phyloP scores from a whole-genome alignment of 2,329 filamentous ascomycete genomes.

The Phaeosphaeria sp. region DNA sequence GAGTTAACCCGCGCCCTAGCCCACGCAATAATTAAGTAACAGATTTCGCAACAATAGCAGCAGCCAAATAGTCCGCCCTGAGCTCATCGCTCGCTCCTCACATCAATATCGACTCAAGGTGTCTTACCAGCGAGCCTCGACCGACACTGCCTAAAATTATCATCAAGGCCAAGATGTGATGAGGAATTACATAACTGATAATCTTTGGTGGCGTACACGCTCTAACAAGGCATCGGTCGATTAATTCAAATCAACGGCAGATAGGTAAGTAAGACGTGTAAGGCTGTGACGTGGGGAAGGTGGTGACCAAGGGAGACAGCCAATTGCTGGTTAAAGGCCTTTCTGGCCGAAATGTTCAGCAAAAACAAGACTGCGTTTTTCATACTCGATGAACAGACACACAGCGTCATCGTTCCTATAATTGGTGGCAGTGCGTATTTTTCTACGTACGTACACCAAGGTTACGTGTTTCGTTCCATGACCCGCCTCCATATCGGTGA shows the following conservation, averaged over 20 bases:
- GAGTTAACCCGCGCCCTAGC: too few species aligned
- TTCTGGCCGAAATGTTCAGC: neutral
- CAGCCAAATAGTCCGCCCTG: too few species aligned
- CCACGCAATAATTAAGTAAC: too few species aligned
- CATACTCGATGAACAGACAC: neutral
- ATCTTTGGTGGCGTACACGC: neutral
- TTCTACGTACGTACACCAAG: too few species aligned
- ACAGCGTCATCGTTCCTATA: too few species aligned
- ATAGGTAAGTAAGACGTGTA: neutral
- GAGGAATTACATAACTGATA: neutral
- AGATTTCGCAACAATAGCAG: too few species aligned
- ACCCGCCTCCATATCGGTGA: too few species aligned
- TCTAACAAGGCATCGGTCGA: neutral
- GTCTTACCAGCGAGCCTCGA: neutral
- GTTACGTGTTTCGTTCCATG: too few species aligned
- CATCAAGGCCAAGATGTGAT: neutral
- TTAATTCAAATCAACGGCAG: too few species aligned
- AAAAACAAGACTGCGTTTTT: neutral
- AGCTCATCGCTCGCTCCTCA: neutral
- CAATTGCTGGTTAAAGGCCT: neutral
- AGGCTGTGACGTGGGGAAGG: neutral
- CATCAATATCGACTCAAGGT: neutral
- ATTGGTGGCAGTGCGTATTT: too few species aligned
- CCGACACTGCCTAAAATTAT: neutral
- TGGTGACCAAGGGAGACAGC: neutral